Evolutionary conservation across 805 yeast genomes (phyloP).

Genomic region (Metschnikowia reukaufii): DNA sequence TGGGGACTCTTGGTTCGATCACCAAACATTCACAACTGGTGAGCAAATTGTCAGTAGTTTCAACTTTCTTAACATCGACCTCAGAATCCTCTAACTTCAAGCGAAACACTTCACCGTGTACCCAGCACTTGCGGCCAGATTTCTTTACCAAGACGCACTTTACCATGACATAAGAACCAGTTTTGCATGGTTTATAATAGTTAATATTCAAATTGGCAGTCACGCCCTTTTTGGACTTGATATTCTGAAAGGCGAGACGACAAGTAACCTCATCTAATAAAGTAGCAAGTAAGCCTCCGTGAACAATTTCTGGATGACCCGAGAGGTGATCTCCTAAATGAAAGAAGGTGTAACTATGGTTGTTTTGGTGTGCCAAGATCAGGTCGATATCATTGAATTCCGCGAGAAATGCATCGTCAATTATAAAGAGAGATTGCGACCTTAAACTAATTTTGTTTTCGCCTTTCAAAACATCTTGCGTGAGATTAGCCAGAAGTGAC

Average conservation of each 20-base stretch:
- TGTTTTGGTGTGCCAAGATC: slow-evolving; percentile 20
- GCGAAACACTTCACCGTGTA: slow-evolving; percentile 34
- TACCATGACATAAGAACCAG: slow-evolving; percentile 32
- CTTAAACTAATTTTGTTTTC: slow-evolving; percentile 35
- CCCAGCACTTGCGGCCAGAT: slow-evolving; percentile 41
- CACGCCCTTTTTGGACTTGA: slow-evolving; percentile 40
- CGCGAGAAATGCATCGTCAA: slow-evolving; percentile 32
- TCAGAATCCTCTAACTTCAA: slow-evolving; percentile 21
- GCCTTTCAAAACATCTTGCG: slow-evolving; percentile 38
- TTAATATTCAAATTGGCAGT: slow-evolving; percentile 45
- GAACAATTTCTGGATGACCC: slow-evolving; percentile 43
- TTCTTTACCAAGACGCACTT: slow-evolving; percentile 34
- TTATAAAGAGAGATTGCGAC: slow-evolving; percentile 32
- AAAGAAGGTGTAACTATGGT: slow-evolving; percentile 39
- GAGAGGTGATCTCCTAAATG: slow-evolving; percentile 38
- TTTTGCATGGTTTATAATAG: slow-evolving; percentile 38
- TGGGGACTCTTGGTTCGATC: slow-evolving; percentile 32
- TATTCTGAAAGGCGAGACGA: slow-evolving; percentile 42
- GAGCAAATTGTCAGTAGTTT: slow-evolving; percentile 26
- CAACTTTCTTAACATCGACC: slow-evolving; percentile 18
- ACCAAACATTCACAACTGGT: slow-evolving; percentile 42
- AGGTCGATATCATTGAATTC: slow-evolving; percentile 25
- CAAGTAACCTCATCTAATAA: slow-evolving; percentile 44
- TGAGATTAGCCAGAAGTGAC: slow-evolving; percentile 34
- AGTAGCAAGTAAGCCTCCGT: slow-evolving; percentile 46